phyloP scores from a whole-genome alignment of 2,329 filamentous ascomycete species.

The Diaporthe australafricana region DNA sequence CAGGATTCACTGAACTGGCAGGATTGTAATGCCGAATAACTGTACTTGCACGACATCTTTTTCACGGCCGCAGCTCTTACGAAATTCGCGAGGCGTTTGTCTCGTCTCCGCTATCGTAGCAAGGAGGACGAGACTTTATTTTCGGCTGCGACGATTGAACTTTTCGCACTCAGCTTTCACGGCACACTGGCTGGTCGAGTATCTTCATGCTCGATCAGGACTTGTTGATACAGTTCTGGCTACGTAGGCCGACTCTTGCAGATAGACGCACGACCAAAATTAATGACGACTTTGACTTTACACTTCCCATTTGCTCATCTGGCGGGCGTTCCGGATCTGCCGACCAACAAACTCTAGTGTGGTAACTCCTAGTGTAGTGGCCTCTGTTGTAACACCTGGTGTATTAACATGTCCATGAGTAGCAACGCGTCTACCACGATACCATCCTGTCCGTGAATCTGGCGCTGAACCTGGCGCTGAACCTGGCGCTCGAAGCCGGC shows the following conservation, averaged over 20 bases:
- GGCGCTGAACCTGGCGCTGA: too few relatives aligned
- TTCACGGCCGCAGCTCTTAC: background rate
- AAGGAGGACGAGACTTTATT: background rate
- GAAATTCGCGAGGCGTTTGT: background rate
- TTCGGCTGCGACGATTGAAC: background rate
- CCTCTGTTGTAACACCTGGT: too few relatives aligned
- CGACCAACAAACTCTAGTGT: too few relatives aligned
- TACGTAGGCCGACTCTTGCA: constrained; percentile 1
- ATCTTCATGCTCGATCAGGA: background rate
- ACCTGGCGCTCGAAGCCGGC: too few relatives aligned
- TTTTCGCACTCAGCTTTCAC: background rate
- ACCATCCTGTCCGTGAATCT: too few relatives aligned
- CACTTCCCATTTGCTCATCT: background rate
- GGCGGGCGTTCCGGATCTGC: too few relatives aligned
- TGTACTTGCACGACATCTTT: constrained; percentile 1
- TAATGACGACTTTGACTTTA: background rate
- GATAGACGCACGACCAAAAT: constrained; percentile 10
- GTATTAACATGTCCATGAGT: too few relatives aligned
- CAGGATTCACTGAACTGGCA: constrained; percentile 24
- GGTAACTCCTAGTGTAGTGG: too few relatives aligned
- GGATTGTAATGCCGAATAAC: background rate
- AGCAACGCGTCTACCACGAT: too few relatives aligned
- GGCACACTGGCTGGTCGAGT: background rate
- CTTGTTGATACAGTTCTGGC: background rate
- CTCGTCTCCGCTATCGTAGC: background rate